phyloP scores from a whole-genome alignment of 2,329 filamentous ascomycete species.

The Lachnellula willkommii region DNA sequence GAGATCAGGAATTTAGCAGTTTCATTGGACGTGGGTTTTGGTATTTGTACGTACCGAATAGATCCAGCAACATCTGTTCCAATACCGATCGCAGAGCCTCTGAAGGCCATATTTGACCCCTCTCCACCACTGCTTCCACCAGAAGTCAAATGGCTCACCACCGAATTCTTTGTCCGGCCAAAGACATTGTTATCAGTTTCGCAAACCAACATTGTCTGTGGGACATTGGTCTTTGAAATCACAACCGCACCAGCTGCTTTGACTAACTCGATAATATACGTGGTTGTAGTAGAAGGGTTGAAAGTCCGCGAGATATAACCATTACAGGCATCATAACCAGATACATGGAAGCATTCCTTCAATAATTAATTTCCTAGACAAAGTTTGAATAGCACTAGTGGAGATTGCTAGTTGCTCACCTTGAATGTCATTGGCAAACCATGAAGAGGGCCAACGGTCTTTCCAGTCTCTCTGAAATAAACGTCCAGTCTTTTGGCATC shows the following conservation, averaged over 20 bases:
- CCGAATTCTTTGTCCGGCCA: slow-evolving; percentile 60
- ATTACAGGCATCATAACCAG: slow-evolving; percentile 46
- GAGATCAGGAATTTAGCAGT: slow-evolving; percentile 70
- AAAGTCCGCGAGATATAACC: slow-evolving; percentile 52
- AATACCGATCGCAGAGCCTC: slow-evolving; percentile 70
- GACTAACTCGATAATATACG: slow-evolving; percentile 53
- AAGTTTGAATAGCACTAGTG: not conserved
- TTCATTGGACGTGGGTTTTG: slow-evolving; percentile 52
- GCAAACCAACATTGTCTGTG: slow-evolving; percentile 49
- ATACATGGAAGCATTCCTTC: slow-evolving; percentile 57
- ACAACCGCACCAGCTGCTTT: slow-evolving; percentile 53
- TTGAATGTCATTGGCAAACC: slow-evolving; percentile 50
- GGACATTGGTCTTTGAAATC: slow-evolving; percentile 66
- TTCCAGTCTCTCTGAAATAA: slow-evolving; percentile 35
- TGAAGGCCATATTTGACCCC: slow-evolving; percentile 70
- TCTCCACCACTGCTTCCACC: slow-evolving; percentile 73
- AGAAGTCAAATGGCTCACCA: slow-evolving; percentile 71
- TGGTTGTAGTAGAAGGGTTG: slow-evolving; percentile 46
- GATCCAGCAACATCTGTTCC: slow-evolving; percentile 87
- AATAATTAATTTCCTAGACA: slow-evolving; percentile 41
- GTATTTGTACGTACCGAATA: slow-evolving; percentile 65
- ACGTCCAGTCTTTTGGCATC: slow-evolving; percentile 42
- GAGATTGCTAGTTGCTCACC: not conserved
- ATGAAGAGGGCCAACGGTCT: slow-evolving; percentile 53
- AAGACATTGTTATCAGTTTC: slow-evolving; percentile 59